Evolutionary conservation across 352 stramenopile species (phyloP), one percentile per base, ranked within the genome.

Genomic region (Pythium myriotylum): DNA sequence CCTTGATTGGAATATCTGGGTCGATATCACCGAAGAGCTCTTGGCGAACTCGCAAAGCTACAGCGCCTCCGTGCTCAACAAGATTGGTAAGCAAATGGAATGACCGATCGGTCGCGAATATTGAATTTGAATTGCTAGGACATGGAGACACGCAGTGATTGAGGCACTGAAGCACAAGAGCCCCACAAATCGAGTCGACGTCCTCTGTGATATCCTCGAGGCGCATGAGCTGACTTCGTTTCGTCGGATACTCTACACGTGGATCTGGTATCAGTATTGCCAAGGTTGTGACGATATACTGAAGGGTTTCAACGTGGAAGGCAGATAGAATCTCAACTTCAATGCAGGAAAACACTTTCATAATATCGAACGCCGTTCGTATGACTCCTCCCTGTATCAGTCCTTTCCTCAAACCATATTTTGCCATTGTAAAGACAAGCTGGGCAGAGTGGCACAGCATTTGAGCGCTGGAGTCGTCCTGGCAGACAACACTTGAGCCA

Each of bases 141-240:
- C 2, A 37, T 16, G 20, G 20, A 14, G 45, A 37, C 35, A 55
- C 20, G 23, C 46, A 56, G 42, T 23, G n/a, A 29, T 43, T 8
- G 2, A 47, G 29, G 20, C 24, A 60, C 14, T 42, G 8, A 29
- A 56, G 32, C 12, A 60, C 19, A 17, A 23, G 54, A 23, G 2
- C 22, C 26, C 26, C 39, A 14, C 26, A 6, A 16, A 60, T 49
- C 16, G 19, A 22, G 8, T 35, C 24, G 4, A 3, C 5, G 24
- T 65, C 58, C 2, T 12, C 1, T n/a, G 58, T 59, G 24, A 65
- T 37, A 14, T 65, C 59, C 41, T 67, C 52, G 14, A 67, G 46
- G 1, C 8, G 8, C 5, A 20, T 17, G 13, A 33, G 33, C 50
- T 60, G 17, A 29, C 46, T 45, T 16, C 20, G 33, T 35, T 48